Evolutionary conservation across 2,329 filamentous ascomycete species (phyloP), one percentile per base, ranked within the genome.

Genomic region (Beauveria rudraprayagi): DNA sequence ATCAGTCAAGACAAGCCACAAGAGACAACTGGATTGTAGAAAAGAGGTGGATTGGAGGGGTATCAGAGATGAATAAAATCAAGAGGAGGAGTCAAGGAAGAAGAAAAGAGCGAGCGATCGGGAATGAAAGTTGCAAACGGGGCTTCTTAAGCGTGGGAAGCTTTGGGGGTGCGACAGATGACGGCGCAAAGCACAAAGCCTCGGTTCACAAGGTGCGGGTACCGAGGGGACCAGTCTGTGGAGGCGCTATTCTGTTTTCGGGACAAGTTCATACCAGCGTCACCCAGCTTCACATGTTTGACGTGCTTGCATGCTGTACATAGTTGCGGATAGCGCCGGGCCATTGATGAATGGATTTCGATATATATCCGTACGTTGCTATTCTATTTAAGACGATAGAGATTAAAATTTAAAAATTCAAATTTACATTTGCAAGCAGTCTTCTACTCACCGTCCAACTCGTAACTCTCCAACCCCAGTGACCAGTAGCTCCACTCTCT

Each of bases 271-370:
- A 41, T 47, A 46, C 41, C 40, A 24, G 17, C 43, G 7, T 46
- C 37, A 8, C 11, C 26, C 56, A 60, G 57, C 48, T 60, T 60
- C 57, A 60, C 57, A 60, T 60, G 57, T 59, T 59, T 52, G 34
- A 37, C 34, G 10, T 37, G 1, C 1, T 37, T 37, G 34, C 34
- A 37, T 37, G 34, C 34, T 37, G 34, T 14, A 37, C 11, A 14
- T 37, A 14, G 34, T 14, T 37, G 34, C 34, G 34, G 34, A 37
- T 37, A 37, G 34, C 34, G 34, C 34, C 34, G 34, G 34, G 34
- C 34, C 34, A 37, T 37, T 37, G 34, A 37, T 37, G 34, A 37
- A 37, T 37, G 11, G 1, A 14, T 3, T 37, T 37, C 14, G 34
- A 37, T 16, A 37, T 16, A 16, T 37, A 16, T 37, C 5, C 1